phyloP scores from a whole-genome alignment of 257 asterid species.

The Voacanga thouarsii region DNA sequence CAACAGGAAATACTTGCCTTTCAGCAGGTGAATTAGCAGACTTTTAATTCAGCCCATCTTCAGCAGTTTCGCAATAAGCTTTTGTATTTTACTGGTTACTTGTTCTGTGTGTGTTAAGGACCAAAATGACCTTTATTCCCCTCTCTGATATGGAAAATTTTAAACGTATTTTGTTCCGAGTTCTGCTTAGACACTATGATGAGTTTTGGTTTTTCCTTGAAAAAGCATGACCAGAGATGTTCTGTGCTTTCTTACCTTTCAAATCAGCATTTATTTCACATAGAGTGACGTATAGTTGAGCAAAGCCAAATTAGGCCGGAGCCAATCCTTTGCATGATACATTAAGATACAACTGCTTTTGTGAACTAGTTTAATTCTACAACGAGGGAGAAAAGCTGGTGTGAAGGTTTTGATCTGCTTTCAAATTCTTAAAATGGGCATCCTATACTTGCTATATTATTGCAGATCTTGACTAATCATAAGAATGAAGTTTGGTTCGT shows the following conservation, averaged over 20 bases:
- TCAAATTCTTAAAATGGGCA: slow-evolving; percentile 27
- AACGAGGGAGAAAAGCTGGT: slow-evolving; percentile 1
- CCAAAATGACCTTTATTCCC: neutral
- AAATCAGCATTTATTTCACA: neutral
- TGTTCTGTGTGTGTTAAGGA: neutral
- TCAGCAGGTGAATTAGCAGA: neutral
- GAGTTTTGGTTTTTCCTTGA: neutral
- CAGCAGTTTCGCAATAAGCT: neutral
- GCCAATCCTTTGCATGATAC: neutral
- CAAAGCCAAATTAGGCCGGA: neutral
- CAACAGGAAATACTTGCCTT: neutral
- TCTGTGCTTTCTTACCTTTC: neutral
- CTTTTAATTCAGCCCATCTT: neutral
- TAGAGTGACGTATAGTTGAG: neutral
- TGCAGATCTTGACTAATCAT: slow-evolving; percentile 72
- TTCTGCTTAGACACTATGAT: neutral
- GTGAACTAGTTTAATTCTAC: slow-evolving; percentile 5
- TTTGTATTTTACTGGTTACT: neutral
- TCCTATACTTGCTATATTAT: slow-evolving; percentile 12
- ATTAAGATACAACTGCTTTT: neutral
- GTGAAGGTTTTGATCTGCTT: slow-evolving; percentile 11
- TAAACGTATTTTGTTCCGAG: neutral
- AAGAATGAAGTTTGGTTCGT: slow-evolving; percentile 91
- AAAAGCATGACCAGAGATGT: slow-evolving; percentile 4
- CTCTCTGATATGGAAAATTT: neutral